Percentiles rank a stretch among this genome's conserved stretches.
These are phyloP conservation scores for Terana coerulea DNA, from an alignment of 768 basidiomycete species.

Conservation along the genomic window DNA sequence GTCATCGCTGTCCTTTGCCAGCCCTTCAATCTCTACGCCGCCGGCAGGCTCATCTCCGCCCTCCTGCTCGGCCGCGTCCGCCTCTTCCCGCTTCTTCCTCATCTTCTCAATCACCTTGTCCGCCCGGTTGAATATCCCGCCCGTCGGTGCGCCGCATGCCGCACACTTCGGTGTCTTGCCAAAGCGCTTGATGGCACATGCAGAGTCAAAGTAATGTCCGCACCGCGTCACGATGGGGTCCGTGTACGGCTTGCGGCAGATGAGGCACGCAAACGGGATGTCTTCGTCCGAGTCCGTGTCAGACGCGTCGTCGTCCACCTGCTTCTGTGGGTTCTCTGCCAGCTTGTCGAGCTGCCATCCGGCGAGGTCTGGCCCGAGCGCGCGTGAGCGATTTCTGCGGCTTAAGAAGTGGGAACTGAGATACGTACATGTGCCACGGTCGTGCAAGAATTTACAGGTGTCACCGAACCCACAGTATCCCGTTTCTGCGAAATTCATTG, in stretches of 20 bases:
- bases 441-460: conserved; percentile 98
- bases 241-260: conserved; percentile 92
- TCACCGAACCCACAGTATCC: conserved; percentile 99
- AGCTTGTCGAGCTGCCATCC: conserved; percentile 99
- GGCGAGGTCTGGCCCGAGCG: conserved; percentile 63
- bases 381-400: conserved; percentile 2
- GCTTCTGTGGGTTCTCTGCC: conserved; percentile 69
- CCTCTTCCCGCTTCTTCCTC: conserved; percentile 64
- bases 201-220: conserved; percentile 93
- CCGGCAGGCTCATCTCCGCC: conserved; percentile 13
- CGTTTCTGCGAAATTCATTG: conserved; percentile 65
- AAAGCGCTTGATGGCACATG: conserved; percentile 93
- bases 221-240: conserved; percentile 96
- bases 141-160: conserved; percentile 90
- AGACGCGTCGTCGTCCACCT: conserved; percentile 57
- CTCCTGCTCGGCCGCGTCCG: conserved; percentile 44
- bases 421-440: conserved; percentile 86
- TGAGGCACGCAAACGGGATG: conserved; percentile 96
- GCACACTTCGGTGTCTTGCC: conserved; percentile 93
- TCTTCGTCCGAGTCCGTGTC: conserved; percentile 79
- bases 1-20: conserved; percentile 27
- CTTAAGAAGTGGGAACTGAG: conserved; percentile 4
- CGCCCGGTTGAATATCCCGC: conserved; percentile 94
- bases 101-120: conserved; percentile 90
- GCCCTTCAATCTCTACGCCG: conserved; percentile 49